These are phyloP conservation scores for Moringa oleifera DNA, from an alignment of 345 rosid genomes.

Conservation along the genomic window DNA sequence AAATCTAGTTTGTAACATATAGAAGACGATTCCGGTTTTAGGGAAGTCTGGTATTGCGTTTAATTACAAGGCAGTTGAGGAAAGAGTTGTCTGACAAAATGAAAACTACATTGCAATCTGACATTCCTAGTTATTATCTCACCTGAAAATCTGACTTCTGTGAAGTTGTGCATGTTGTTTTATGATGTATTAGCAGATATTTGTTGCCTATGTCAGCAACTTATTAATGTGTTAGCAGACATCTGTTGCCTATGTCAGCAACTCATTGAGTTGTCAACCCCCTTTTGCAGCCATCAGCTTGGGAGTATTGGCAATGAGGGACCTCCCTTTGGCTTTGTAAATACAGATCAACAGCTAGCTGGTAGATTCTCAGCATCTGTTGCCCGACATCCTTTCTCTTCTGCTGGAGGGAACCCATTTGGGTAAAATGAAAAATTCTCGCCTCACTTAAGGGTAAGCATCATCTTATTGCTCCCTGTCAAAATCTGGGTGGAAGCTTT, in stretches of 20 bases:
- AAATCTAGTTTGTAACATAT: too few species aligned
- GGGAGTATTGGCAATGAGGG: constrained; percentile 35
- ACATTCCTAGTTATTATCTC: background rate
- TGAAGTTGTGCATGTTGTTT: background rate
- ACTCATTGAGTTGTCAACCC: background rate
- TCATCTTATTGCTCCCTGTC: constrained; percentile 32
- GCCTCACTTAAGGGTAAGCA: constrained; percentile 22
- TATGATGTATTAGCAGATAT: too few species aligned
- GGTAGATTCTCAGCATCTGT: constrained; percentile 41
- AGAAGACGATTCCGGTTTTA: too few species aligned
- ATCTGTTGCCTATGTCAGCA: too few species aligned
- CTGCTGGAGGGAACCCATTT: constrained; percentile 69
- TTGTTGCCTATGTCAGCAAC: too few species aligned
- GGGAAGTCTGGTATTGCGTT: too few species aligned
- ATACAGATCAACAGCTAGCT: constrained; percentile 37
- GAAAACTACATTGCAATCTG: background rate
- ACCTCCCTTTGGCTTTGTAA: constrained; percentile 26
- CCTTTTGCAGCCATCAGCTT: constrained; percentile 28
- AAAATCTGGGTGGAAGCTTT: constrained; percentile 27
- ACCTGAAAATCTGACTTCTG: background rate
- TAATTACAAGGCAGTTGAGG: background rate
- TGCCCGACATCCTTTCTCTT: constrained; percentile 34
- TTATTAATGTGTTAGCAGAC: too few species aligned
- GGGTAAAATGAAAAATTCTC: constrained; percentile 30
- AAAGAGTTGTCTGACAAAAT: too few species aligned